Evolutionary conservation across 805 yeast species (phyloP).

Genomic region (Metschnikowia anglica): DNA sequence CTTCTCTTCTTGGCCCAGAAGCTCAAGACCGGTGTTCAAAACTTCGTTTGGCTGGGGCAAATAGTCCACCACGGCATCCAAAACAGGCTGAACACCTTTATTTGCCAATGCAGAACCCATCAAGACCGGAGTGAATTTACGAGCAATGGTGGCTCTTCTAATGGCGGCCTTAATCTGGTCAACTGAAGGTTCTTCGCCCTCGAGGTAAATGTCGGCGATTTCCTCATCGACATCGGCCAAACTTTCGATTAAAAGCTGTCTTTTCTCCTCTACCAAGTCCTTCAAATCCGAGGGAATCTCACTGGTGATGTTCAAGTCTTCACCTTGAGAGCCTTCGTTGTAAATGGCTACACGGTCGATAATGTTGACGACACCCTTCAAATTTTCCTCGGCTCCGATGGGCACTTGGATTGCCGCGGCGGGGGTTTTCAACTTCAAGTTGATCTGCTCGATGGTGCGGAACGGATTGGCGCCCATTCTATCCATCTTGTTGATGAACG

Average conservation of each 20-base stretch:
- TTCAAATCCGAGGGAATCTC: conserved; percentile 77
- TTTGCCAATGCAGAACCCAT: conserved; percentile 99
- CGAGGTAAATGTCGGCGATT: conserved; percentile 88
- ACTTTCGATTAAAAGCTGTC: conserved; percentile 82
- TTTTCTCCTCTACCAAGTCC: conserved; percentile 86
- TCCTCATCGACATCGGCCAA: conserved; percentile 98
- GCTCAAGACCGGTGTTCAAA: conserved; percentile 84
- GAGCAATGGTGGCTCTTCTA: conserved; percentile 91
- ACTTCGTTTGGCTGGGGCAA: conserved; percentile 95
- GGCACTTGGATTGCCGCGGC: conserved; percentile 99
- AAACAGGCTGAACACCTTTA: conserved; percentile 90
- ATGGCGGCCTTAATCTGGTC: conserved; percentile 87
- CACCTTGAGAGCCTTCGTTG: conserved; percentile 91
- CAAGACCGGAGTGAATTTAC: conserved; percentile 97
- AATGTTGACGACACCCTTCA: conserved; percentile 88
- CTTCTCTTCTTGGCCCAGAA: conserved; percentile 52
- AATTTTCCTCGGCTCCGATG: conserved; percentile 85
- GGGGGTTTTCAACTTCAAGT: conserved; percentile 80
- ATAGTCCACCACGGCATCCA: conserved; percentile 94
- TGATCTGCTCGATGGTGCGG: conserved; percentile 88
- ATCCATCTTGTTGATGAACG: conserved; percentile 98
- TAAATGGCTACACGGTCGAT: conserved; percentile 84
- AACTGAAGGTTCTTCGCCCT: conserved; percentile 82
- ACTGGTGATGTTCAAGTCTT: conserved; percentile 54
- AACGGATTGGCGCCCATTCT: conserved; percentile 99